Evolutionary conservation across 805 yeast genomes (phyloP).

Genomic region (Metschnikowia amazonensis): DNA sequence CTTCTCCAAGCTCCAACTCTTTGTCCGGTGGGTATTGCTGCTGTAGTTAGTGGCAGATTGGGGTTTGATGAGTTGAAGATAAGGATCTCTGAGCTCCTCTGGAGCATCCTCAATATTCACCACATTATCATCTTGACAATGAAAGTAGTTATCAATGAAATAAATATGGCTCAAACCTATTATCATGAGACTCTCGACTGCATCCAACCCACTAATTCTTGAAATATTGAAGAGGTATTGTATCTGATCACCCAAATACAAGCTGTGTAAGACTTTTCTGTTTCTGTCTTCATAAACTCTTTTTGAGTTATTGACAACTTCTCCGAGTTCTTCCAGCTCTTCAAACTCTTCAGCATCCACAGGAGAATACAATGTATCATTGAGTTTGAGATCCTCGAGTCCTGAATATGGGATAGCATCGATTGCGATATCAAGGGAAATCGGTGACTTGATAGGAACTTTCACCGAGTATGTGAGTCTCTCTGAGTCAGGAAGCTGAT

Average conservation of each 20-base stretch:
- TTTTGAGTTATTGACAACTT: conserved; percentile 10
- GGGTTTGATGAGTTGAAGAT: conserved; percentile 59
- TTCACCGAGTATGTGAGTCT: conserved; percentile 39
- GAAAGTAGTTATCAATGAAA: conserved; percentile 66
- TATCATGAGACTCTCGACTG: conserved; percentile 71
- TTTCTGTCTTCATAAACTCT: conserved; percentile 58
- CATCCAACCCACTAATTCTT: conserved; percentile 70
- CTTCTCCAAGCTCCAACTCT: conserved; percentile 57
- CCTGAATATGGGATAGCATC: conserved; percentile 15
- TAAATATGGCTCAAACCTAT: conserved; percentile 64
- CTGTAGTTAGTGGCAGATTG: conserved; percentile 26
- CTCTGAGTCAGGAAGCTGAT: conserved; percentile 44
- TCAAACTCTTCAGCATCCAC: conserved; percentile 24
- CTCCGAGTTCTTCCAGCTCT: conserved; percentile 18
- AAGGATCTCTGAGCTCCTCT: conserved; percentile 57
- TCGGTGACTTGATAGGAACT: conserved; percentile 31
- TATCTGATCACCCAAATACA: conserved; percentile 68
- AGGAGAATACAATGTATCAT: conserved; percentile 13
- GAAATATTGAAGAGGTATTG: conserved; percentile 73
- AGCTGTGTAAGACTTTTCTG: conserved; percentile 65
- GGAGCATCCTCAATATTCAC: conserved; percentile 69
- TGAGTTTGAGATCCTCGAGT: conserved; percentile 26
- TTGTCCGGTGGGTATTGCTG: conserved; percentile 42
- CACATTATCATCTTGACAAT: conserved; percentile 47
- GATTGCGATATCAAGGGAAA: conserved; percentile 20